Evolutionary conservation across 371 early-diverging fungal species (phyloP).

Genomic region (Mucor piriformis): DNA sequence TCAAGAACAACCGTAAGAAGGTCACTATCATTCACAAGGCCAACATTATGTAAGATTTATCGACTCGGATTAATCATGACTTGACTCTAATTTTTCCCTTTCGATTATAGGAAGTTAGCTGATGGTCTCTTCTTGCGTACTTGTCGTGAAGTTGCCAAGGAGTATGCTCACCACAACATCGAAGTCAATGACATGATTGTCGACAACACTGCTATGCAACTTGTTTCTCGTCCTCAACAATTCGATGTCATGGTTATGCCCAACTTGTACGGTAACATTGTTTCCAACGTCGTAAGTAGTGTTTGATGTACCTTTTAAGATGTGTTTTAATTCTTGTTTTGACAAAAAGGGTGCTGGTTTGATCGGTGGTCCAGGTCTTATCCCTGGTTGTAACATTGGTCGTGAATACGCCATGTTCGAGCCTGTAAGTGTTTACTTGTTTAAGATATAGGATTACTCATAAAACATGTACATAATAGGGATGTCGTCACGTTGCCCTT

Average conservation of each 20-base stretch:
- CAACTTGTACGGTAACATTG: slow-evolving; percentile 97
- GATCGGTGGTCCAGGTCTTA: slow-evolving; percentile 93
- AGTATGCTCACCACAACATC: slow-evolving; percentile 86
- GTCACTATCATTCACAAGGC: slow-evolving; percentile 98
- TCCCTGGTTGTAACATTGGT: slow-evolving; percentile 96
- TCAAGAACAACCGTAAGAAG: slow-evolving; percentile 94
- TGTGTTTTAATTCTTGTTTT: too few relatives aligned
- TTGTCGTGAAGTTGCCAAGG: slow-evolving; percentile 91
- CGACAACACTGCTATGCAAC: slow-evolving; percentile 98
- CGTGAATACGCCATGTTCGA: slow-evolving; percentile 96
- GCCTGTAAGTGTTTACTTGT: slow-evolving; percentile 55
- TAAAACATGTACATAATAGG: slow-evolving; percentile 27
- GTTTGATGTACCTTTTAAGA: neutral
- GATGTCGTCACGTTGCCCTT: slow-evolving; percentile 94
- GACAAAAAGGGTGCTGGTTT: slow-evolving; percentile 92
- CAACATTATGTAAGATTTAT: slow-evolving; percentile 88
- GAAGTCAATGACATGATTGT: slow-evolving; percentile 97
- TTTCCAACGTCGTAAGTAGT: slow-evolving; percentile 77
- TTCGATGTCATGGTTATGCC: slow-evolving; percentile 98
- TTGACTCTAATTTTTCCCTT: too few relatives aligned
- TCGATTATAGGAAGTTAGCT: slow-evolving; percentile 79
- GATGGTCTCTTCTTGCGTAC: slow-evolving; percentile 96
- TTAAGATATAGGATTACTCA: neutral
- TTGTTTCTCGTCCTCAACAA: slow-evolving; percentile 94
- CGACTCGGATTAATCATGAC: too few relatives aligned